Base-by-base conservation (phyloP, 164 flowering plant genomes). In the Stephania cephalantha region DNA sequence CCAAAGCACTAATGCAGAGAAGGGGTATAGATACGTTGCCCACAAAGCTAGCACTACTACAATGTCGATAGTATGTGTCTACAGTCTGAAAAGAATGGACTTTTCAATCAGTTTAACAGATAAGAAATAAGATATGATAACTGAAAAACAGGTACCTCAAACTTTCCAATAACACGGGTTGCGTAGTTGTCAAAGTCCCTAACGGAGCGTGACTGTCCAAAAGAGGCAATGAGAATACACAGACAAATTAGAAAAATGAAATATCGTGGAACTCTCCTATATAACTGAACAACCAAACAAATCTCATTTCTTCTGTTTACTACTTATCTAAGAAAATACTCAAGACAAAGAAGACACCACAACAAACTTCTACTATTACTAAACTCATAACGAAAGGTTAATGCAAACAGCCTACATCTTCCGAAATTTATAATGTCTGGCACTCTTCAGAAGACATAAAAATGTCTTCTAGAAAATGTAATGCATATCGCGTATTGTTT, bases 181-280 rank as follows among this genome's bases (percentile, higher is more conserved):
- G 95, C 99, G 73, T 90, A 75, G 73, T 83, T 83, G 83, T 95
- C 99, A 72, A 93, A 95, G 83, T 95, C 99, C 65, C 99, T 88
- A 78, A 95, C 80, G 44, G 91, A 85, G 52, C 92, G 95, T 76
- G 99, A 90, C 99, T 95, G 72, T 78, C 5, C 35, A 58, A 45
- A 77, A 77, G 46, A 72, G 74, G 20, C 80, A 78, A 20, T 46
- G 8, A 68, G 53, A 55, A 48, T 67, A 70, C 25, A 17, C 18
- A 10, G 35, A 7, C 35, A 58, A 35, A 35, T 42, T 8, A 50
- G 53, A 29, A 67, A 7, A 5, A 64, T 48, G 13, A 4, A 18
- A 64, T 6, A 29, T 4, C 4, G 45, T 42, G 30, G 11, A 72
- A 58, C 22, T 17, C 65, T 58, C 65, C 9, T 8, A 48, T 48